Evolutionary conservation across 352 stramenopile genomes (phyloP), one percentile per base, ranked within the genome.

Genomic region (Phytophthora macrochlamydospora): DNA sequence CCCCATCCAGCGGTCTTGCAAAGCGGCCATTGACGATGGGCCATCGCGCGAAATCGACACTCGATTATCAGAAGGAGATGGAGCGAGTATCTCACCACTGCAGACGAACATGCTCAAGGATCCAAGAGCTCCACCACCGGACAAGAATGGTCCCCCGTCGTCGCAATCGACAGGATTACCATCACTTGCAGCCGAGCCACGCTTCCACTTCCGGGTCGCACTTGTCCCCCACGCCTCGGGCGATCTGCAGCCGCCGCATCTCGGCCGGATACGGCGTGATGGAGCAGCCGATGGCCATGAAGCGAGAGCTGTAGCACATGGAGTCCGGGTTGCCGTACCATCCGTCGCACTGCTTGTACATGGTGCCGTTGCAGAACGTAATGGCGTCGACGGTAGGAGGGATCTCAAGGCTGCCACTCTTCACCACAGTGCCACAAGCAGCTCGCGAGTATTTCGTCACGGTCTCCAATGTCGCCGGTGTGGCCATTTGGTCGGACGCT

Each of bases 211-310:
- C 42, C 0, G 59, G 56, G 13, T 83, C 53, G 35, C 71, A 83
- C 0, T 13, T 33, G 6, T 67, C 60, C 0, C 72, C 75, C 12
- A 81, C 49, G 0, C 56, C 42, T 30, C 52, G 29, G 3, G 48
- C 58, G 54, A 86, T 83, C 56, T 83, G 74, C 18, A 46, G 55
- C 2, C 55, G 62, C 2, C 74, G 59, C 66, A 79, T 74, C 30
- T 67, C 48, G 24, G 73, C 60, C 2, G 54, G 40, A 18, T 63
- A 59, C 4, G 51, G 14, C 24, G 64, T 72, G 18, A 30, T 31
- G 12, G 56, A 51, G 51, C 73, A 85, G 3, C 56, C 35, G 7
- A 81, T 72, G 2, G 18, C 65, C 67, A 82, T 80, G 50, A 67
- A 59, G 0, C 61, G 53, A 4, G 59, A 42, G 51, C 67, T 76